Percentiles rank a stretch among this genome's conserved stretches.
phyloP scores from a whole-genome alignment of 2,329 filamentous ascomycete species.

The Knufia fluminis region DNA sequence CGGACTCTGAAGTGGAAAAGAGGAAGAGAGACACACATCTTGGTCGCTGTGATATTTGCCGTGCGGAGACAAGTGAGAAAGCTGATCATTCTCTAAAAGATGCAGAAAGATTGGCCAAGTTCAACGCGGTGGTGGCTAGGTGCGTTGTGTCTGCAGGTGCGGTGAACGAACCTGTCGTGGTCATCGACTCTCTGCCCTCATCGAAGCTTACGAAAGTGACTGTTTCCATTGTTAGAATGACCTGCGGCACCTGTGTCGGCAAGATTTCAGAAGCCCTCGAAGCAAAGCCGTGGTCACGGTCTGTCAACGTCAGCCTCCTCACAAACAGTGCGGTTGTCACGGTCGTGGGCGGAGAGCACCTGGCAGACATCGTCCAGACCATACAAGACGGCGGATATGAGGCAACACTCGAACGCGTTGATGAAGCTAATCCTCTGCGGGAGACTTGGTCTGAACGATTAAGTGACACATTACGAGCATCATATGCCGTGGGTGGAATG shows the following conservation, averaged over 20 bases:
- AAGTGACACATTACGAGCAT: too few relatives aligned
- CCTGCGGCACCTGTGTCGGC: constrained; percentile 47
- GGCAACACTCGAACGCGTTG: constrained; percentile 47
- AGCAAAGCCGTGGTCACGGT: constrained; percentile 36
- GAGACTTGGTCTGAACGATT: too few relatives aligned
- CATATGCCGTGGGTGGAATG: constrained; percentile 52
- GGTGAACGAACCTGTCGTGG: too few relatives aligned
- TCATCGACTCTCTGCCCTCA: too few relatives aligned
- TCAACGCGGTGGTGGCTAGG: too few relatives aligned
- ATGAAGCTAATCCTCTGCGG: constrained; percentile 21
- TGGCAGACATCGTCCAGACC: constrained; percentile 37
- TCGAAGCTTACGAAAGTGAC: constrained; percentile 27
- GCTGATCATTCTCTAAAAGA: too few relatives aligned
- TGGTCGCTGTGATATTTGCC: too few relatives aligned
- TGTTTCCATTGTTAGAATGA: constrained; percentile 48
- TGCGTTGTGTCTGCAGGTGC: too few relatives aligned
- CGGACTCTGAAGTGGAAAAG: too few relatives aligned
- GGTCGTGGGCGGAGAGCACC: constrained; percentile 40
- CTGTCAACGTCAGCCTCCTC: constrained; percentile 43
- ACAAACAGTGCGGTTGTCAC: constrained; percentile 42
- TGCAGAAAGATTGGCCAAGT: too few relatives aligned
- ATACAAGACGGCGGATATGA: constrained; percentile 58
- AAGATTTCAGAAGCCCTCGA: constrained; percentile 40
- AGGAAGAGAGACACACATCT: too few relatives aligned
- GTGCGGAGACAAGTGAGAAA: too few relatives aligned